Conservation (phyloP, 2,329 filamentous ascomycete species). For the Fusarium secorum region DNA sequence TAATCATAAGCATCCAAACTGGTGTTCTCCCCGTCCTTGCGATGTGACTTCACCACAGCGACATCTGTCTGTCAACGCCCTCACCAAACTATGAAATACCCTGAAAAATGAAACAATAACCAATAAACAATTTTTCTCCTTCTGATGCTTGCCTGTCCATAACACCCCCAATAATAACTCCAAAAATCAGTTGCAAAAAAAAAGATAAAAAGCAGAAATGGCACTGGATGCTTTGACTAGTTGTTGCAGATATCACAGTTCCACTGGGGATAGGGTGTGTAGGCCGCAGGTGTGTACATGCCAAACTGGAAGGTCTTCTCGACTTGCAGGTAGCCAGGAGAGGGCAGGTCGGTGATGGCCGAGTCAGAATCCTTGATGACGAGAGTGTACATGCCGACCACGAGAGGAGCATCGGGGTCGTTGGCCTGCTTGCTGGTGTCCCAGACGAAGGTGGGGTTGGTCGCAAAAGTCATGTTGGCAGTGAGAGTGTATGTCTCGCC, state of each 20-base stretch:
- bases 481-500: constrained; percentile 67
- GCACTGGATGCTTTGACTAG: constrained; percentile 58
- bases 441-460: constrained; percentile 63
- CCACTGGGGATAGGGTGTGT: constrained; percentile 61
- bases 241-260: constrained; percentile 66
- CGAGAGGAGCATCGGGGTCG: constrained; percentile 55
- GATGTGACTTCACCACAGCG: constrained; percentile 19
- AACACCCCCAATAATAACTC: constrained; percentile 22
- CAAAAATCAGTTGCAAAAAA: constrained; percentile 2
- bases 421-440: constrained; percentile 62
- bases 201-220: constrained; percentile 48
- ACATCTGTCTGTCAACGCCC: constrained; percentile 33
- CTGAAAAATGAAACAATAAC: constrained; percentile 15
- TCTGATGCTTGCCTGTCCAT: constrained; percentile 37
- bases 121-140: constrained; percentile 24
- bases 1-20: constrained; percentile 36
- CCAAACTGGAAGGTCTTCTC: constrained; percentile 63
- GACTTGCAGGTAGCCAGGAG: constrained; percentile 63
- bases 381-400: constrained; percentile 66
- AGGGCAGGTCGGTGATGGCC: constrained; percentile 57
- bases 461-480: constrained; percentile 67
- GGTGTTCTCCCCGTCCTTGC: constrained; percentile 12
- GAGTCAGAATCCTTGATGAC: constrained; percentile 67
- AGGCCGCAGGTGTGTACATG: constrained; percentile 62
- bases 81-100: constrained; percentile 25